These are phyloP conservation scores for Syzygium syzygioides DNA, from an alignment of 441 rosid genomes.

Conservation along the genomic window DNA sequence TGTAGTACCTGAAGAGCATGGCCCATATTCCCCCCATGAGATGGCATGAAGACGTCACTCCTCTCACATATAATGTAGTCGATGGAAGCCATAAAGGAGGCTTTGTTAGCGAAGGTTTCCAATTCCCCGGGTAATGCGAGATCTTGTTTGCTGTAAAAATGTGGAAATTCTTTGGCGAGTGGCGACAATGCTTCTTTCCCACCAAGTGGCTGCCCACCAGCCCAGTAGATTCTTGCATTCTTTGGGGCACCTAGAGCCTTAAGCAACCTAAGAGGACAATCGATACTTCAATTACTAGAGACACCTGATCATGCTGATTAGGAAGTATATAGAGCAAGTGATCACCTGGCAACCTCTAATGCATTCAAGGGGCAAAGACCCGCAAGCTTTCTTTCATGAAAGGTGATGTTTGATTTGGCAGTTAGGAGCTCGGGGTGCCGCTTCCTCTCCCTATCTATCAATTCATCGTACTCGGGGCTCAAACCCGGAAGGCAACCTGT, in stretches of 20 bases:
- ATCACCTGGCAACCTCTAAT: slow-evolving; percentile 10
- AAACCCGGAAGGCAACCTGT: slow-evolving; percentile 13
- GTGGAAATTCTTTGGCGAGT: slow-evolving; percentile 10
- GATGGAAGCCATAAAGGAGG: slow-evolving; percentile 15
- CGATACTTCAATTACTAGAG: background rate
- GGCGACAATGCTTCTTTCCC: slow-evolving; percentile 15
- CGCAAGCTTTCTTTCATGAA: slow-evolving; percentile 10
- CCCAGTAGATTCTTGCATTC: slow-evolving; percentile 13
- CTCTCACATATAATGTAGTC: slow-evolving; percentile 19
- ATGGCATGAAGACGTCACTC: slow-evolving; percentile 16
- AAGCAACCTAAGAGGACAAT: slow-evolving; percentile 1
- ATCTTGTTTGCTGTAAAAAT: slow-evolving; percentile 17
- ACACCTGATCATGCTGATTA: background rate
- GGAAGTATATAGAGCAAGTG: background rate
- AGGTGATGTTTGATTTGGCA: slow-evolving; percentile 13
- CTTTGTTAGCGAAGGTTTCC: background rate
- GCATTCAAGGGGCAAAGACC: slow-evolving; percentile 24
- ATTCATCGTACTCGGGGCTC: slow-evolving; percentile 7
- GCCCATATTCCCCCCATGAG: slow-evolving; percentile 7
- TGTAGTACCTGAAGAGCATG: background rate
- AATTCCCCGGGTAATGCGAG: slow-evolving; percentile 9
- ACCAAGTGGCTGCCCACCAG: slow-evolving; percentile 16
- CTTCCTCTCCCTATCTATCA: slow-evolving; percentile 9
- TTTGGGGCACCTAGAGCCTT: slow-evolving; percentile 11
- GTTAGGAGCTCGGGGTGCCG: slow-evolving; percentile 19